Evolutionary conservation across 2,329 filamentous ascomycete genomes (phyloP), one percentile per base, ranked within the genome.

Genomic region (Colletotrichum lupini): DNA sequence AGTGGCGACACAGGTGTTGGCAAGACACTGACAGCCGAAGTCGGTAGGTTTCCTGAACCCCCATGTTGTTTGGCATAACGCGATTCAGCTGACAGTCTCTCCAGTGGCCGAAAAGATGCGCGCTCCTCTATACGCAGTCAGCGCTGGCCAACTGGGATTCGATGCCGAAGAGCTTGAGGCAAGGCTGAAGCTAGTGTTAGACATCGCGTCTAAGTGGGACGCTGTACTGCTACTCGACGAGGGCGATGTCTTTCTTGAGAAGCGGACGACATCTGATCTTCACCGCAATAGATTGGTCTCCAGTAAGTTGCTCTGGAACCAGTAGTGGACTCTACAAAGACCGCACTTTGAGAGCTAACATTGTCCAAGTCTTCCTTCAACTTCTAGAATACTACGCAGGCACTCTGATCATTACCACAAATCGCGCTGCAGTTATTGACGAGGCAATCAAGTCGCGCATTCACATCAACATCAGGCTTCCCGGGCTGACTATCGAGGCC

Each of bases 371-470:
- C 5, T 81, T 81, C 57, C 76, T 81, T 1, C 71, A 78, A 0
- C 78, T 78, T 0, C 76, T 82, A 0, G 80, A 81, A 42, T 79
- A 75, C 42, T 81, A 78, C 52, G 71, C 80, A 6, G 80, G 81
- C 1, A 81, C 82, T 8, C 28, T 81, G 0, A 81, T 82, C 24
- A 70, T 82, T 1, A 78, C 77, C 0, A 79, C 80, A 0, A 82
- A 82, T 52, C 63, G 79, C 1, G 77, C 80, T 0, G 80, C 37
- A 77, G 0, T 67, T 76, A 0, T 81, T 82, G 80, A 81, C 19
- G 79, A 81, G 2, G 80, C 80, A 0, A 80, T 81, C 61, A 77
- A 79, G 4, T 81, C 80, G 0, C 77, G 80, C 1, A 75, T 81
- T 0, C 80, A 82, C 12, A 56, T 82, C 3, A 75, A 80, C 37